phyloP scores from a whole-genome alignment of 768 basidiomycete genomes.

The Auricularia sp. region DNA sequence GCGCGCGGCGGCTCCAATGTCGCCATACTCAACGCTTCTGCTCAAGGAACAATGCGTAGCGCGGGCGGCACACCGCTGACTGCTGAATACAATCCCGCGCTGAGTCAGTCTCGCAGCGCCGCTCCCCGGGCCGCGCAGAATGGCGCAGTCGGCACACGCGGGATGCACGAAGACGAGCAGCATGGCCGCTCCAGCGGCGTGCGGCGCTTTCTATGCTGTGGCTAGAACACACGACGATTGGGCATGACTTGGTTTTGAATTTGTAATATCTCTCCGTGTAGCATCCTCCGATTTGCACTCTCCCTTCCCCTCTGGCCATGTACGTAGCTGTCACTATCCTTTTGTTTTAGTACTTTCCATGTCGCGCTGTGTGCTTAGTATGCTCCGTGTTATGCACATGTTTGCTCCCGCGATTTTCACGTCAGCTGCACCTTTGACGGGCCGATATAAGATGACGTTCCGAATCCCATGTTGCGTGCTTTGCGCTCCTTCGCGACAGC shows the following conservation, averaged over 20 bases:
- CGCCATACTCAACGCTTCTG: neutral
- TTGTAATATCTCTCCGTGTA: too few relatives aligned
- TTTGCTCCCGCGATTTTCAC: too few relatives aligned
- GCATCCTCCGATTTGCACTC: too few relatives aligned
- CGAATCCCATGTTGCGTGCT: neutral
- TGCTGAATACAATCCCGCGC: neutral
- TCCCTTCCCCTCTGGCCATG: too few relatives aligned
- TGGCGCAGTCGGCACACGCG: neutral
- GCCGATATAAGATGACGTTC: neutral
- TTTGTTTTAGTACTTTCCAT: too few relatives aligned
- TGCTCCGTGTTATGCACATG: too few relatives aligned
- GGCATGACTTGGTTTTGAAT: too few relatives aligned
- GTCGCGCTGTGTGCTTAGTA: too few relatives aligned
- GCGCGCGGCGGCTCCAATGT: neutral
- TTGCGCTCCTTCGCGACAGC: neutral
- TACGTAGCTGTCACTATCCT: too few relatives aligned
- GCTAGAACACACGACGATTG: neutral
- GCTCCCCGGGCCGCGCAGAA: neutral
- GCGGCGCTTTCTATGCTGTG: neutral
- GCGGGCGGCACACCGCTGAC: neutral
- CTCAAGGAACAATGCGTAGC: neutral
- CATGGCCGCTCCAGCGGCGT: neutral
- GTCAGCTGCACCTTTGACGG: too few relatives aligned
- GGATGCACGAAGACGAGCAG: neutral
- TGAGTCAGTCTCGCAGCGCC: neutral